Percentiles rank a stretch among this genome's conserved stretches.
These are phyloP conservation scores for Candolleomyces eurysporus DNA, from an alignment of 768 basidiomycete species.

Conservation along the genomic window DNA sequence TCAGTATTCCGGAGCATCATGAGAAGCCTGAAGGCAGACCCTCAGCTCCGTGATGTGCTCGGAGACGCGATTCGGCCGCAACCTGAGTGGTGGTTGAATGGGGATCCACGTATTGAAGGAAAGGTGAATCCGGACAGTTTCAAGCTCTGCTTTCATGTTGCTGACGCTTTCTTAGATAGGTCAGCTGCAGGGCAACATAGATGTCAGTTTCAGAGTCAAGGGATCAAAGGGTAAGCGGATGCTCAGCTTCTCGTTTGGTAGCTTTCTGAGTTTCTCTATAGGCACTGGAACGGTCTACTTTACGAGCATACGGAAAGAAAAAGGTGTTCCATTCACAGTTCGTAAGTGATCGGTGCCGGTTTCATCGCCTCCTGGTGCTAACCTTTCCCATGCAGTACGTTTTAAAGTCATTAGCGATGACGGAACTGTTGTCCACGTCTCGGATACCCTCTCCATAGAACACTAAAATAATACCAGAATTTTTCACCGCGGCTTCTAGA, in stretches of 20 bases:
- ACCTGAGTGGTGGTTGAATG: constrained; percentile 74
- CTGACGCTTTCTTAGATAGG: constrained; percentile 53
- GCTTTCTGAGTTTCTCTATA: constrained; percentile 19
- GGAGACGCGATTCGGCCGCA: constrained; percentile 67
- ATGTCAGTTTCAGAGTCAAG: constrained; percentile 72
- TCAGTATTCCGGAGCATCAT: constrained; percentile 71
- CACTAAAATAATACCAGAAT: background rate
- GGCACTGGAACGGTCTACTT: constrained; percentile 79
- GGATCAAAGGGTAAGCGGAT: constrained; percentile 58
- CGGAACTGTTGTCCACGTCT: constrained; percentile 46
- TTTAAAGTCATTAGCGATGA: constrained; percentile 68
- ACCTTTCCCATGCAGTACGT: constrained; percentile 41
- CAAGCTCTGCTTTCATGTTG: background rate
- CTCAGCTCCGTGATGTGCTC: constrained; percentile 48
- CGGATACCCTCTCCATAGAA: constrained; percentile 28
- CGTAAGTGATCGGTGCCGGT: constrained; percentile 42
- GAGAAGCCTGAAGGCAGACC: constrained; percentile 53
- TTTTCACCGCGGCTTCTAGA: no score
- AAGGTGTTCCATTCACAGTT: constrained; percentile 67
- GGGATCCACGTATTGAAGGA: constrained; percentile 69
- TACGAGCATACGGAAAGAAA: constrained; percentile 76
- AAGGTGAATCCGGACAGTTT: constrained; percentile 42
- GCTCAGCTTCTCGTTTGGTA: background rate
- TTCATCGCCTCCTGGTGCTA: background rate
- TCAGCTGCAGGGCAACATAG: constrained; percentile 72